Conservation (phyloP, 305 asterid genomes). For the Caryopteris hybrid region DNA sequence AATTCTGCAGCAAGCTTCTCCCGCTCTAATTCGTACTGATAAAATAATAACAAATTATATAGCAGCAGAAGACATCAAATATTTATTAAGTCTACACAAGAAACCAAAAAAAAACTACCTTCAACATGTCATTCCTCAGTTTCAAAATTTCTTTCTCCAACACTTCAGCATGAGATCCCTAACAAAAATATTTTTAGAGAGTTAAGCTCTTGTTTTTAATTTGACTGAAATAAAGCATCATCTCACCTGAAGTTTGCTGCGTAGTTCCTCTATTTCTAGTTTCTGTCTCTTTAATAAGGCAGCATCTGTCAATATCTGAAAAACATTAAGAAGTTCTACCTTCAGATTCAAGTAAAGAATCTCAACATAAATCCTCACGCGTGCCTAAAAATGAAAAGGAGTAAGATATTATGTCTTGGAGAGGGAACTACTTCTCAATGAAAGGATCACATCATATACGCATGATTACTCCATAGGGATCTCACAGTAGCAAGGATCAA, state of each 20-base stretch:
- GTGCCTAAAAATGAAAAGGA: background rate
- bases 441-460: background rate
- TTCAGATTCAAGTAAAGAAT: conserved; percentile 5
- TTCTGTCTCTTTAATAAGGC: conserved; percentile 90
- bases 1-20: conserved; percentile 86
- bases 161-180: conserved; percentile 92
- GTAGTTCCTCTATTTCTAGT: conserved; percentile 84
- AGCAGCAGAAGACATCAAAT: conserved; percentile 5
- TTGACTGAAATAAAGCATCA: conserved; percentile 4
- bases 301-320: conserved; percentile 89
- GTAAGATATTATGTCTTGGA: background rate
- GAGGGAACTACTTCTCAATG: background rate
- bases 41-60: conserved; percentile 18
- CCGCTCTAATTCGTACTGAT: conserved; percentile 77
- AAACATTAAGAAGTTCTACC: conserved; percentile 17
- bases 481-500: conserved; percentile 1
- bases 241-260: conserved; percentile 80
- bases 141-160: conserved; percentile 91
- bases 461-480: background rate
- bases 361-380: background rate
- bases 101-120: conserved; percentile 41
- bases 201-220: background rate
- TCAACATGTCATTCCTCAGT: conserved; percentile 90
- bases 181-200: conserved; percentile 10
- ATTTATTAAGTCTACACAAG: conserved; percentile 1